These are phyloP conservation scores for Trichoderma afroharzianum DNA, from an alignment of 2,329 filamentous ascomycete genomes.

Conservation along the genomic window DNA sequence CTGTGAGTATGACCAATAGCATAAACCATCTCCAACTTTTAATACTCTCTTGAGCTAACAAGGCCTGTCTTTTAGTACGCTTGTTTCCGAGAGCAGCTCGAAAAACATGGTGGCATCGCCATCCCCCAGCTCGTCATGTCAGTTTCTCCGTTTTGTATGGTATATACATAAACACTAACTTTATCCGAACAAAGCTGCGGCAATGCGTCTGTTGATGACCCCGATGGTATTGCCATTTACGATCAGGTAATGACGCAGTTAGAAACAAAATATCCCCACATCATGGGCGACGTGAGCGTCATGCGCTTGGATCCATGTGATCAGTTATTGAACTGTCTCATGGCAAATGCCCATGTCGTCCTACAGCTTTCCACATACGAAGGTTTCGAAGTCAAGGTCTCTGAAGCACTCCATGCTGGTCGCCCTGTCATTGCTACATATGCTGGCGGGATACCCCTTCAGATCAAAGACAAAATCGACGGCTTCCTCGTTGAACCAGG, in stretches of 20 bases:
- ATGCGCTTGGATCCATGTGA: conserved; percentile 76
- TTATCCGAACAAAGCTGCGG: conserved; percentile 47
- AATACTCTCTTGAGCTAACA: neutral
- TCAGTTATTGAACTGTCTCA: conserved; percentile 72
- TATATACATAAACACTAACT: neutral
- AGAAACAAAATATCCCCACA: conserved; percentile 57
- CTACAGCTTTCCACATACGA: conserved; percentile 78
- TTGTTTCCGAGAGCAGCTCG: conserved; percentile 61
- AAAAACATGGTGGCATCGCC: conserved; percentile 42
- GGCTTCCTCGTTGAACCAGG: conserved; percentile 71
- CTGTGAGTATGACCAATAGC: conserved; percentile 26
- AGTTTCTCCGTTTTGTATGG: conserved; percentile 21
- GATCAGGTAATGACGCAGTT: conserved; percentile 68
- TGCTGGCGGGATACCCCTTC: conserved; percentile 76
- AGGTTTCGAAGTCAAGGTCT: conserved; percentile 84
- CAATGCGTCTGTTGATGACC: conserved; percentile 77
- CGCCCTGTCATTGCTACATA: conserved; percentile 72
- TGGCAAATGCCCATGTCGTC: conserved; percentile 68
- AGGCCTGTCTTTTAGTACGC: conserved; percentile 49
- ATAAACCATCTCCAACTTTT: neutral
- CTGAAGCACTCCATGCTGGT: conserved; percentile 76
- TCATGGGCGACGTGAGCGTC: conserved; percentile 65
- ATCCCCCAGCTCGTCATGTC: conserved; percentile 69
- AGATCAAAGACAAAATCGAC: conserved; percentile 67
- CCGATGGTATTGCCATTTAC: conserved; percentile 69